These are phyloP conservation scores for Verticillium nubilum DNA, from an alignment of 2,329 filamentous ascomycete species.

Conservation along the genomic window DNA sequence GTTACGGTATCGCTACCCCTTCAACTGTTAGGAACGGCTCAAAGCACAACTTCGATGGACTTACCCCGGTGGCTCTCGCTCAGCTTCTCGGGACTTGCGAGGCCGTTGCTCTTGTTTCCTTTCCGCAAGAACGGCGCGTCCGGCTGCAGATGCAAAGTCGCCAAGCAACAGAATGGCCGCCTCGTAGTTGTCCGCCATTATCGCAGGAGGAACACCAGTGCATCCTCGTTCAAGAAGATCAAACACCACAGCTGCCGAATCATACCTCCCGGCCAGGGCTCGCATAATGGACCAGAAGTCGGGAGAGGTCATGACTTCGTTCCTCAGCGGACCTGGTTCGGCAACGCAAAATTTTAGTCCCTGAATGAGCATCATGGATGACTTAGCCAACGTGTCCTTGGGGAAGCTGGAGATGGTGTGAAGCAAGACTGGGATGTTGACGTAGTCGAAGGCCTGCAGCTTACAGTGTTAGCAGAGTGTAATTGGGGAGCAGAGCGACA, in stretches of 20 bases:
- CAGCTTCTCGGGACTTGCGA: slow-evolving; percentile 30
- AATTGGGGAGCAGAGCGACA: background rate
- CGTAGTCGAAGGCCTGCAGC: slow-evolving; percentile 74
- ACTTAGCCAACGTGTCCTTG: slow-evolving; percentile 68
- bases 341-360: slow-evolving; percentile 78
- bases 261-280: slow-evolving; percentile 61
- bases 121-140: slow-evolving; percentile 64
- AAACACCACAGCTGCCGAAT: slow-evolving; percentile 75
- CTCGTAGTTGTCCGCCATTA: slow-evolving; percentile 95
- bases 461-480: slow-evolving; percentile 17
- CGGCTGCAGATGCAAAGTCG: slow-evolving; percentile 81
- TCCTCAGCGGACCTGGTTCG: slow-evolving; percentile 70
- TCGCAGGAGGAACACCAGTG: slow-evolving; percentile 67
- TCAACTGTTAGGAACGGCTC: slow-evolving; percentile 32
- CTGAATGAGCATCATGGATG: slow-evolving; percentile 69
- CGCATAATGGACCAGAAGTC: slow-evolving; percentile 95
- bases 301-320: slow-evolving; percentile 91
- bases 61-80: slow-evolving; percentile 52
- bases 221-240: slow-evolving; percentile 78
- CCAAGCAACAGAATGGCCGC: slow-evolving; percentile 78
- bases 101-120: slow-evolving; percentile 55
- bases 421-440: slow-evolving; percentile 84
- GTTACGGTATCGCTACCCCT: slow-evolving; percentile 62
- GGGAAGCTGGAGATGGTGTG: slow-evolving; percentile 88
- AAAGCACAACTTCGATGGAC: slow-evolving; percentile 14